phyloP scores from a whole-genome alignment of 768 basidiomycete genomes.

The Pleurotus sapidus region DNA sequence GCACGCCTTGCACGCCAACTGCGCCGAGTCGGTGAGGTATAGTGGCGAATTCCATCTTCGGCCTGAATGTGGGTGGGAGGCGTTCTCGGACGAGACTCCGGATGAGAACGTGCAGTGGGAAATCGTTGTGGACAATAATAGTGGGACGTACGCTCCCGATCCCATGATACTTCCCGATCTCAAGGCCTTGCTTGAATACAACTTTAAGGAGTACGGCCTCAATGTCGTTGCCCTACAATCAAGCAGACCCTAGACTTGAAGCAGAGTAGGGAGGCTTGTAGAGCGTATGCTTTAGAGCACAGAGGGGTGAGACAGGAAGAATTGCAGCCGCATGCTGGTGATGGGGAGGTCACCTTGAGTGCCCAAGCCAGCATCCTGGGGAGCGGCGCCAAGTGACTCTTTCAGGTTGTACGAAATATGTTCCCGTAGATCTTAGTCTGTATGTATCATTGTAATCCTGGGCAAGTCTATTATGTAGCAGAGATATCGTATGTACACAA shows the following conservation, averaged over 20 bases:
- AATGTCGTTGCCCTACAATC: conserved; percentile 51
- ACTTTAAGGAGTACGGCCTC: conserved; percentile 60
- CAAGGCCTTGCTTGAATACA: conserved; percentile 63
- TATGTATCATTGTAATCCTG: too few relatives aligned
- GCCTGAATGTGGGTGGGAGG: conserved; percentile 64
- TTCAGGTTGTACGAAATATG: too few relatives aligned
- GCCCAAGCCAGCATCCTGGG: conserved; percentile 16
- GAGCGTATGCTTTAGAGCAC: conserved; percentile 58
- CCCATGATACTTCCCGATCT: conserved; percentile 56
- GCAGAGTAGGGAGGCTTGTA: conserved; percentile 63
- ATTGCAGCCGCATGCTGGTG: conserved; percentile 56
- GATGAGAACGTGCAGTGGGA: conserved; percentile 72
- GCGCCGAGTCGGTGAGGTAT: conserved; percentile 63
- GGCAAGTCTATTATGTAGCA: too few relatives aligned
- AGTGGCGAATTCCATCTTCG: conserved; percentile 80
- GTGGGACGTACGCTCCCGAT: conserved; percentile 82
- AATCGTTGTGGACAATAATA: conserved; percentile 82
- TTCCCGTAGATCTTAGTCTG: too few relatives aligned
- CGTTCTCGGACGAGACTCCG: conserved; percentile 49
- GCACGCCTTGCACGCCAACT: conserved; percentile 82
- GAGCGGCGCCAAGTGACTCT: too few relatives aligned
- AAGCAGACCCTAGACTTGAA: conserved; percentile 53
- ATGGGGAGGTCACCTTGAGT: conserved; percentile 53
- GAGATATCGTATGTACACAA: too few relatives aligned
- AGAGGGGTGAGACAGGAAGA: conserved; percentile 62